Conservation (phyloP, 495 filamentous ascomycete species). For the Neurospora sp. region DNA sequence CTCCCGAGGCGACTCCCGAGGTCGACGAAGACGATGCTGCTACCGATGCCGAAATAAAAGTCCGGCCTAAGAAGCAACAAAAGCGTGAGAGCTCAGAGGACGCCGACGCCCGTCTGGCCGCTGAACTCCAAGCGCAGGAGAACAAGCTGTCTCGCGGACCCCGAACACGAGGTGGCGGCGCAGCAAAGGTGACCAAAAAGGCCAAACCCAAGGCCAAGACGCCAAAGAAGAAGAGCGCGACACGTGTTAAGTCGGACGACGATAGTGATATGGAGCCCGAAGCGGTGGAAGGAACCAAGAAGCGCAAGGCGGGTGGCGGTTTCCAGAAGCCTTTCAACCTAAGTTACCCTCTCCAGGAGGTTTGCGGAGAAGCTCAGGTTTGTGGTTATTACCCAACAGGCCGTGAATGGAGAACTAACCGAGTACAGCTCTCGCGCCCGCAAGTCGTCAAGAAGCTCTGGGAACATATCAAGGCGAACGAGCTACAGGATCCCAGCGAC, state of each 20-base stretch:
- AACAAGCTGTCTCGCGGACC: slow-evolving; percentile 56
- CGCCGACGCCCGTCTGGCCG: slow-evolving; percentile 76
- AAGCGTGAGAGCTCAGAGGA: slow-evolving; percentile 52
- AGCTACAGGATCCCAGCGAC: slow-evolving; percentile 84
- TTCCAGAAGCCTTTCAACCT: slow-evolving; percentile 45
- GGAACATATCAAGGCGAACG: slow-evolving; percentile 79
- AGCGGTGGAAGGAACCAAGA: slow-evolving; percentile 40
- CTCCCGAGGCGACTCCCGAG: slow-evolving; percentile 22
- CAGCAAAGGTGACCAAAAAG: slow-evolving; percentile 31
- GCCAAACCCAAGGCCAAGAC: slow-evolving; percentile 31
- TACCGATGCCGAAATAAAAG: slow-evolving; percentile 38
- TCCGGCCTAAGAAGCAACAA: slow-evolving; percentile 43
- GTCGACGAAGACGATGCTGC: slow-evolving; percentile 23
- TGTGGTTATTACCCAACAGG: slow-evolving; percentile 7
- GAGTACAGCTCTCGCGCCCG: slow-evolving; percentile 66
- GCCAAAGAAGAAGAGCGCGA: slow-evolving; percentile 67
- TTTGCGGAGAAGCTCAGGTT: slow-evolving; percentile 53
- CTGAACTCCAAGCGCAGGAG: slow-evolving; percentile 83
- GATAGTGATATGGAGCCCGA: slow-evolving; percentile 64
- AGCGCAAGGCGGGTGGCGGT: slow-evolving; percentile 40
- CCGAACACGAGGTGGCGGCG: slow-evolving; percentile 57
- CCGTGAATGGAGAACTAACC: slow-evolving; percentile 6
- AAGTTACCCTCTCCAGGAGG: slow-evolving; percentile 34
- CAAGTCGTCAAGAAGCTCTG: slow-evolving; percentile 94
- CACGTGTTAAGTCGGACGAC: slow-evolving; percentile 65